Evolutionary conservation across 331 rosid species (phyloP), one percentile per base, ranked within the genome.

Genomic region (Ulmus americana): DNA sequence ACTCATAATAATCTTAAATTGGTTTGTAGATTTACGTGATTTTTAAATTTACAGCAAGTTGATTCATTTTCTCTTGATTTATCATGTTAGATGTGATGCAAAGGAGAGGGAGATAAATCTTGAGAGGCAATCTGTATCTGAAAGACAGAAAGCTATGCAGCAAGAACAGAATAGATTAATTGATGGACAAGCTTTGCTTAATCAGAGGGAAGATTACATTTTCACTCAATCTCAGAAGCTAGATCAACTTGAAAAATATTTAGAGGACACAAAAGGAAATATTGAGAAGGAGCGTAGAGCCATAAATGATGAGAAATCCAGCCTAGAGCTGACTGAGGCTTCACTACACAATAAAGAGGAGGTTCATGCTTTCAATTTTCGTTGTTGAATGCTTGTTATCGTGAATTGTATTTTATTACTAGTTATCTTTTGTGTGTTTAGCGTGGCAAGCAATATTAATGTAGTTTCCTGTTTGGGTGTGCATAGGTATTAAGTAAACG

Each of bases 141-240:
- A 94, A 76, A 87, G 98, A 82, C 87, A 83, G 65, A 84, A 85
- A 69, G 65, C 79, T 55, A 65, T 94, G 75, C 91, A 84, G 75
- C 85, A 87, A 75, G 91, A 85, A 74, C 97, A 89, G 28, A 95
- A 94, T 72, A 77, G 91, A 15, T 80, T 88, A 79, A 85, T 89
- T 64, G 85, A 89, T 77, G 90, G 95, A 7, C 91, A 94, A 75
- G 59, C 84, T 65, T 79, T 79, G 69, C 84, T 94, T n/a, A 94
- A 89, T 69, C 88, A 94, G 75, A 81, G 98, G 79, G 98, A 89
- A 79, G 85, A 79, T n/a, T 76, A 71, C 63, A 69, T 94, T 61
- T 80, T 82, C 48, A 69, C 76, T 61, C 84, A 85, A 68, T 82
- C 97, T 57, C 79, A 74, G 79, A 96, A 94, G 54, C 78, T 89